These are phyloP conservation scores for Cyclotella kingstonii DNA, from an alignment of 108 stramenopile species.

Conservation along the genomic window DNA sequence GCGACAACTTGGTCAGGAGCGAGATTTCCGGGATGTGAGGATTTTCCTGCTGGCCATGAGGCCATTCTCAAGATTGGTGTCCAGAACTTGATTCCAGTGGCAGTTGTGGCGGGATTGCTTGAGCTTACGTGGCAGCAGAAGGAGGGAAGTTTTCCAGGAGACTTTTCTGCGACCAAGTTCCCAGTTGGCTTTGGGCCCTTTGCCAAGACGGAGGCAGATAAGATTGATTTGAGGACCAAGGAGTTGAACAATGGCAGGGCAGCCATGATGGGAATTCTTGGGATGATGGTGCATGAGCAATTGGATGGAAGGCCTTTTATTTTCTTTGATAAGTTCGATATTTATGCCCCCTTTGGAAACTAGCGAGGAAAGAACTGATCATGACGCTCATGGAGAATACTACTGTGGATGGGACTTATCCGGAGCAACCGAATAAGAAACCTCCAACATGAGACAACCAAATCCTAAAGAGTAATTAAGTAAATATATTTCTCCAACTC, in stretches of 20 bases:
- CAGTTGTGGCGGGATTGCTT: constrained; percentile 24
- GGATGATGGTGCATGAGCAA: constrained; percentile 80
- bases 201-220: constrained; percentile 36
- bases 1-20: constrained; percentile 46
- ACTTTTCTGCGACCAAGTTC: constrained; percentile 30
- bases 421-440: no score
- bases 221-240: constrained; percentile 70
- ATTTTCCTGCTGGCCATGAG: constrained; percentile 36
- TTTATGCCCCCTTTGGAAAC: constrained; percentile 32
- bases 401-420: no score
- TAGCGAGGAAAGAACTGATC: not conserved
- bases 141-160: constrained; percentile 48
- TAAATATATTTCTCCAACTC: no score
- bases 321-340: constrained; percentile 49
- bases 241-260: constrained; percentile 93
- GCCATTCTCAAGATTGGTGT: constrained; percentile 35
- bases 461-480: no score
- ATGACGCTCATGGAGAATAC: not conserved
- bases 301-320: constrained; percentile 57
- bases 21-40: constrained; percentile 43
- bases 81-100: constrained; percentile 32
- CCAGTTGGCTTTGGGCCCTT: constrained; percentile 44
- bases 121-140: constrained; percentile 45
- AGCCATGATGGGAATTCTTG: constrained; percentile 91
- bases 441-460: no score